Base-by-base conservation (phyloP, 2,329 filamentous ascomycete species). In the Colletotrichum tamarilloi region DNA sequence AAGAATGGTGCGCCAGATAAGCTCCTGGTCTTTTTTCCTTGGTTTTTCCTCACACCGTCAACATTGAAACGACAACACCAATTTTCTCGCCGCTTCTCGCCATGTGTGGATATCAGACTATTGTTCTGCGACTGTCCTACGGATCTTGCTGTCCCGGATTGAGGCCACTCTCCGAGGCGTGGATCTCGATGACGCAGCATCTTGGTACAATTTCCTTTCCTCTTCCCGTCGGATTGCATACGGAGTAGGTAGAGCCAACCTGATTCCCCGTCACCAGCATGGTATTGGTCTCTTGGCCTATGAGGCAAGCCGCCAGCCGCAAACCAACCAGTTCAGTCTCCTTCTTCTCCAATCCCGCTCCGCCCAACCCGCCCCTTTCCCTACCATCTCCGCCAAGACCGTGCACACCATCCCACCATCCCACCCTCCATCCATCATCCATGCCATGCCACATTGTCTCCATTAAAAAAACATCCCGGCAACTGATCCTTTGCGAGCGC, bases 301-400 rank as follows among this genome's bases (percentile, higher is more conserved):
- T 19, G 16, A 19, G 38, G 38, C 16, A 42, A 42, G 38, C 38
- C 38, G 38, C 38, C 16, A 42, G 16, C 16, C 38, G 38, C 16
- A 42, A 42, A 16, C 35, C 35, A 16, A 42, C 35, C 35, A 42
- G 35, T 42, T 2, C 35, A 42, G 35, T 42, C 12, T 42, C 35
- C 14, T 16, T 16, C 35, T 6, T 35, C 66, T 68, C 59, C 46
- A 38, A 56, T 73, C 60, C 70, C 70, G 70, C 70, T 72, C 70
- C 70, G 70, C 70, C 65, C 57, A 49, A 32, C 53, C 65, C 69
- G 59, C 62, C 22, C 49, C 49, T 35, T 53, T 52, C 60, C 42
- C n/a, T 28, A 12, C 26, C 58, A 57, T 55, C 16, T 72, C 70
- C 70, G 70, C 66, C 70, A 73, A 73, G 70, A 35, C 59, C 59